Evolutionary conservation across 2,329 filamentous ascomycete species (phyloP), one percentile per base, ranked within the genome.

Genomic region (Monilinia aucupariae): DNA sequence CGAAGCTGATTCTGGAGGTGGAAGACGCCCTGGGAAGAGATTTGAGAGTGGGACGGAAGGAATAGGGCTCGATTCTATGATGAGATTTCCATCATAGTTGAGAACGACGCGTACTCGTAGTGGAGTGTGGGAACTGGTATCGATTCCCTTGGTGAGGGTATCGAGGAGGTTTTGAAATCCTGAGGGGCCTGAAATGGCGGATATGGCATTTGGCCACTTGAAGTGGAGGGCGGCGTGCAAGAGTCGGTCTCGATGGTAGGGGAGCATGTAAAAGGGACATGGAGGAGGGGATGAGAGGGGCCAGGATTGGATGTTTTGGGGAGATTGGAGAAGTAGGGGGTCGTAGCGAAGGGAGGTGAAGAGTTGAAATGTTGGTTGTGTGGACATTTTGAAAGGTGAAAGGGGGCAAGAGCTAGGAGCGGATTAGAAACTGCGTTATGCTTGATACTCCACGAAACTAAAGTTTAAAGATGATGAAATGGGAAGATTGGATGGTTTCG

Each of bases 271-370:
- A 69, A 91, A 86, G 0, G 87, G 83, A 10, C 85, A 89, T 8
- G 77, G 51, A 12, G 71, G 27, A 25, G 61, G 32, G 71, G 67
- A 68, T 77, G 79, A 49, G 70, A 85, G 86, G 77, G 80, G 63
- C 68, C 64, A 69, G 8, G 61, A 17, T 47, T 65, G 45, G 25
- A 65, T 66, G 54, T 70, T 70, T 69, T 64, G 51, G 67, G 69
- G 17, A 67, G 71, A 61, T 70, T 72, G 27, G 66, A 65, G 45
- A 68, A 93, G 81, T 1, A 73, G 72, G 20, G 82, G 80, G 68
- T 93, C 90, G 73, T 87, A 91, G 61, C 90, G 86, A 63, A 92
- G 78, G 0, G 89, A 88, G 3, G 87, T 88, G 71, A 90, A 88
- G 39, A 92, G 77, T 54, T 81, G 76, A 68, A 91, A 89, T 12